Conservation (phyloP, 129 eudicot species). For the Saussurea involucrata region DNA sequence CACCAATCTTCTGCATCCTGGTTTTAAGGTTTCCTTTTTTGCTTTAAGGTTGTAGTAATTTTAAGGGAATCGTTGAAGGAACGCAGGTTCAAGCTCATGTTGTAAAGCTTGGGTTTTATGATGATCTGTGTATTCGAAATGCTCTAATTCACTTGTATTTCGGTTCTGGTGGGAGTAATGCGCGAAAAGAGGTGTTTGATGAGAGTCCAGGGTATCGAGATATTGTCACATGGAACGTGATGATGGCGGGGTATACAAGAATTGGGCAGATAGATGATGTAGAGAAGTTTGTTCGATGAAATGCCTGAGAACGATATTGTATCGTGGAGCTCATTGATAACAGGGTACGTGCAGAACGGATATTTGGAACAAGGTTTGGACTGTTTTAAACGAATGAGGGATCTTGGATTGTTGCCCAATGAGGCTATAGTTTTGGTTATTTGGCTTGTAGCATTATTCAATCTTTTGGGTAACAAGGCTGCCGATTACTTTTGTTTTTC, state of each 20-base stretch:
- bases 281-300: constrained; percentile 30
- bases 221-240: constrained; percentile 23
- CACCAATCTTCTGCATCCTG: not conserved
- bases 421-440: constrained; percentile 44
- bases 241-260: constrained; percentile 14
- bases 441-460: constrained; percentile 86
- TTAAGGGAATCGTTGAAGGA: constrained; percentile 15
- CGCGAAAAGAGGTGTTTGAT: constrained; percentile 16
- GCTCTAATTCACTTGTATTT: constrained; percentile 21
- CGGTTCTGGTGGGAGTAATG: not conserved
- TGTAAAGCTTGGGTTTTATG: constrained; percentile 16
- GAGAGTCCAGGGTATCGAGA: constrained; percentile 17
- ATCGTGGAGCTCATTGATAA: constrained; percentile 36
- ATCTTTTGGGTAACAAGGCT: constrained; percentile 89
- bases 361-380: constrained; percentile 25
- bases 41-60: constrained; percentile 26
- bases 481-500: constrained; percentile 98
- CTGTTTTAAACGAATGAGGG: constrained; percentile 13
- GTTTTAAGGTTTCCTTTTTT: constrained; percentile 17
- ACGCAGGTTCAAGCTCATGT: constrained; percentile 23
- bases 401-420: constrained; percentile 24
- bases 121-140: constrained; percentile 21
- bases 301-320: constrained; percentile 31
- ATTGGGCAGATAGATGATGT: constrained; percentile 1
- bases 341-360: constrained; percentile 27